Conservation (phyloP, 805 yeast species). For the Cyberlindnera saturnus region DNA sequence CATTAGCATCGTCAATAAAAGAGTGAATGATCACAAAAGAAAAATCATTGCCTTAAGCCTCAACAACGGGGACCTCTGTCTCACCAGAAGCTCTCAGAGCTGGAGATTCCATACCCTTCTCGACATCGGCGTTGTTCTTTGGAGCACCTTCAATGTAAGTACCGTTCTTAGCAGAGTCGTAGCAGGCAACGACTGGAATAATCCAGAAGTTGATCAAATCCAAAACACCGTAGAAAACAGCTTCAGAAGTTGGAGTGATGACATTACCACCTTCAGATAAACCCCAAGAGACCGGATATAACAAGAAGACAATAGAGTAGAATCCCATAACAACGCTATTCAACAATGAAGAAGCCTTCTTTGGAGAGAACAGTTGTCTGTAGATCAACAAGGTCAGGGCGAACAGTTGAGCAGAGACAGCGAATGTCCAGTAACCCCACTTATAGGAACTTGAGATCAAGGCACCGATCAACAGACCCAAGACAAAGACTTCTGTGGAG, state of each 20-base stretch:
- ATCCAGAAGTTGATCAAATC: slow-evolving; percentile 38
- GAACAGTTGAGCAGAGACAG: slow-evolving; percentile 36
- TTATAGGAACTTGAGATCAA: slow-evolving; percentile 51
- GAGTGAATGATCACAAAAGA: neutral
- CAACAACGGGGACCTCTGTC: slow-evolving; percentile 21
- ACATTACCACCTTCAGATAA: slow-evolving; percentile 50
- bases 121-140: slow-evolving; percentile 10
- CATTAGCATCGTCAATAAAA: neutral
- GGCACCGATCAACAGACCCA: slow-evolving; percentile 51
- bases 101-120: slow-evolving; percentile 13
- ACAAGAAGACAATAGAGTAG: slow-evolving; percentile 31
- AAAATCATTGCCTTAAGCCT: neutral
- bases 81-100: slow-evolving; percentile 29
- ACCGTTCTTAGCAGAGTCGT: slow-evolving; percentile 17
- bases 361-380: slow-evolving; percentile 22
- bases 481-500: slow-evolving; percentile 42
- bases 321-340: slow-evolving; percentile 18
- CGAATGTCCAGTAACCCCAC: slow-evolving; percentile 66
- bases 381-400: slow-evolving; percentile 26
- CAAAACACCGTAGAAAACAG: slow-evolving; percentile 47
- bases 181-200: slow-evolving; percentile 31
- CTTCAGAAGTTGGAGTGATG: slow-evolving; percentile 48
- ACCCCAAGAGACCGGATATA: slow-evolving; percentile 46
- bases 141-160: slow-evolving; percentile 8
- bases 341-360: slow-evolving; percentile 5